Conservation (phyloP, 768 basidiomycete genomes). For the Boletus sp. region DNA sequence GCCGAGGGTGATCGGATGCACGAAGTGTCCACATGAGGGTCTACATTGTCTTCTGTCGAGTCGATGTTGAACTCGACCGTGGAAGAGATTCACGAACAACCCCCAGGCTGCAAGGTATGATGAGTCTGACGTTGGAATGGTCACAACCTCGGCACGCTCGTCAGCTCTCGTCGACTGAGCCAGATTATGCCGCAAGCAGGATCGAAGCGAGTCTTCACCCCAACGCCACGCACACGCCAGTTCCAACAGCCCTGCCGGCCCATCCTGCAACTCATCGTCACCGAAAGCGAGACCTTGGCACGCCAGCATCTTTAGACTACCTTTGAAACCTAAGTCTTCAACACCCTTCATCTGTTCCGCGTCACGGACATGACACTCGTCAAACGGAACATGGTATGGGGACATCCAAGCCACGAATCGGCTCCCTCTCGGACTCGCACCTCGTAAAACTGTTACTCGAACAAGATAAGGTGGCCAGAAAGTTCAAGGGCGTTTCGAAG, state of each 20-base stretch:
- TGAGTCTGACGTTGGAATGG: no score
- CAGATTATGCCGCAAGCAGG: constrained; percentile 15
- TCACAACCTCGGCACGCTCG: no score
- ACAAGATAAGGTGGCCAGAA: no score
- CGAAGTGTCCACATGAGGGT: constrained; percentile 32
- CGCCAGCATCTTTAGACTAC: constrained; percentile 21
- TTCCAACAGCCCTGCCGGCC: constrained; percentile 14
- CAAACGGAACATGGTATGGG: constrained; percentile 23
- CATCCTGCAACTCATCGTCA: constrained; percentile 20
- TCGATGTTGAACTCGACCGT: no score
- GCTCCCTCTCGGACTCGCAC: constrained; percentile 18
- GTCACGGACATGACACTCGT: constrained; percentile 22
- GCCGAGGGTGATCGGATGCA: constrained; percentile 38
- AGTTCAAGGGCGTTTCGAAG: no score
- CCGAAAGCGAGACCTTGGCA: constrained; percentile 17
- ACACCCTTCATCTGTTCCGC: constrained; percentile 25
- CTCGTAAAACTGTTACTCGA: no score
- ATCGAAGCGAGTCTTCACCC: constrained; percentile 21
- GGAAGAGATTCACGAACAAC: no score
- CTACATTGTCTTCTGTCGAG: no score
- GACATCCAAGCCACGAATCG: constrained; percentile 17
- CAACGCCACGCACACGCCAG: constrained; percentile 14
- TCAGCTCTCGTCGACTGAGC: background rate
- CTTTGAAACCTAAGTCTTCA: constrained; percentile 27
- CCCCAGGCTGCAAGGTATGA: no score